Conservation (phyloP, 23 red algal species). For the Agarophyton chilense region DNA sequence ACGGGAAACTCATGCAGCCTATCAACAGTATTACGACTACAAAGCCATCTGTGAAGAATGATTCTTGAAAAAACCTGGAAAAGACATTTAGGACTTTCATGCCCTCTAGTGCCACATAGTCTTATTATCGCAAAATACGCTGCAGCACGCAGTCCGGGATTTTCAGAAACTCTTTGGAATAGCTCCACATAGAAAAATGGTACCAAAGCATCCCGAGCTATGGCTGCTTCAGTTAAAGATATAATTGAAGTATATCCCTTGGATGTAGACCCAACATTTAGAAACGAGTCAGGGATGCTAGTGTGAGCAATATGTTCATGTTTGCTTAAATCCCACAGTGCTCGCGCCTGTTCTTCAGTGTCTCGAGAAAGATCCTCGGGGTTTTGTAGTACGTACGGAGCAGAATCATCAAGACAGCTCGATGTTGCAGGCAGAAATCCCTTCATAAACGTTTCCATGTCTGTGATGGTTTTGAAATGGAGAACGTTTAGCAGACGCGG, state of each 20-base stretch:
- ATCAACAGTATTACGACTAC: background rate
- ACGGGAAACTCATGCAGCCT: slow-evolving; percentile 12
- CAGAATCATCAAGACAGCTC: background rate
- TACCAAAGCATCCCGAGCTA: slow-evolving; percentile 9
- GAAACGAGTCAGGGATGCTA: slow-evolving; percentile 14
- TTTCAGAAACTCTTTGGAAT: slow-evolving; percentile 9
- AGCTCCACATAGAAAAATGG: slow-evolving; percentile 37
- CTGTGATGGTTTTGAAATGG: background rate
- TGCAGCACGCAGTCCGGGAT: background rate
- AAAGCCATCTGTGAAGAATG: slow-evolving; percentile 24
- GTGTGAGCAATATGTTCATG: background rate
- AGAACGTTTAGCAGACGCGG: background rate
- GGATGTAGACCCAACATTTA: slow-evolving; percentile 8
- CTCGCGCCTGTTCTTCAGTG: background rate
- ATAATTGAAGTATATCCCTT: slow-evolving; percentile 30
- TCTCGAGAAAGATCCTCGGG: background rate
- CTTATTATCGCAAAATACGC: slow-evolving; percentile 32
- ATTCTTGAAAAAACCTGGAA: slow-evolving; percentile 43
- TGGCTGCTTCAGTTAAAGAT: background rate
- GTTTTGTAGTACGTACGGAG: background rate
- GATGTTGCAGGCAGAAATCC: background rate
- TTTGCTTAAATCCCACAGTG: slow-evolving; percentile 9
- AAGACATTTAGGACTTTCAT: slow-evolving; percentile 31
- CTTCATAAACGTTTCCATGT: slow-evolving; percentile 15
- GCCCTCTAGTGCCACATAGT: slow-evolving; percentile 6